Evolutionary conservation across 345 rosid species (phyloP), one percentile per base, ranked within the genome.

Genomic region (Gossypium anomalum): DNA sequence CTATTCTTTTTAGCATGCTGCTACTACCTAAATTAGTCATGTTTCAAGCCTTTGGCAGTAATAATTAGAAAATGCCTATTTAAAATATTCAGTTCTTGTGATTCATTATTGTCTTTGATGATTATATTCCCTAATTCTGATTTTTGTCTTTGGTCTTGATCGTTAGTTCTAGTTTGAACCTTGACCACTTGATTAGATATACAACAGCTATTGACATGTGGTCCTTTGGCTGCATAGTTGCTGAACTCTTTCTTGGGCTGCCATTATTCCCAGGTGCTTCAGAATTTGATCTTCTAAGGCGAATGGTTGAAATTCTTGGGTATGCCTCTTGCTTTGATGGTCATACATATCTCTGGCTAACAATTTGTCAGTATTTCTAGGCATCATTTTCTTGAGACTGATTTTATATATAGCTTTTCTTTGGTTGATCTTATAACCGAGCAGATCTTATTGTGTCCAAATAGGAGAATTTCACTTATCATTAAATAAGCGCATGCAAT

Each of bases 161-260:
- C 25, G 7, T 63, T 64, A 3, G 63, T 23, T 23, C 49, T 64
- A 69, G 68, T 75, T 78, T 78, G 75, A 68, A 76, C 80, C 89
- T 87, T 93, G 82, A 89, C 82, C 59, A 34, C 73, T 70, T 77
- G 60, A 82, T 41, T 72, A 96, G 99, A 93, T 96, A 96, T 84
- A 88, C 98, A 45, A 92, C 98, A 8, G 92, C 95, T 77, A 93
- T 93, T 76, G 99, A 96, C 85, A 96, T 96, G 99, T 96, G 98
- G 99, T 96, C 99, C 82, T 90, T 93, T 76, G 99, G 99, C 61
- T 96, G 99, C 89, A 92, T 96, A 79, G 99, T 96, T 2, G 99
- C 99, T 16, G 99, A 96, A 80, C 82, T 96, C 75, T 96, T 91
- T 86, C 89, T 96, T 75, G 99, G 99, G 78, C 80, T 93, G 85